Evolutionary conservation across 2,329 filamentous ascomycete species (phyloP), one percentile per base, ranked within the genome.

Genomic region (Penicillium sp.): DNA sequence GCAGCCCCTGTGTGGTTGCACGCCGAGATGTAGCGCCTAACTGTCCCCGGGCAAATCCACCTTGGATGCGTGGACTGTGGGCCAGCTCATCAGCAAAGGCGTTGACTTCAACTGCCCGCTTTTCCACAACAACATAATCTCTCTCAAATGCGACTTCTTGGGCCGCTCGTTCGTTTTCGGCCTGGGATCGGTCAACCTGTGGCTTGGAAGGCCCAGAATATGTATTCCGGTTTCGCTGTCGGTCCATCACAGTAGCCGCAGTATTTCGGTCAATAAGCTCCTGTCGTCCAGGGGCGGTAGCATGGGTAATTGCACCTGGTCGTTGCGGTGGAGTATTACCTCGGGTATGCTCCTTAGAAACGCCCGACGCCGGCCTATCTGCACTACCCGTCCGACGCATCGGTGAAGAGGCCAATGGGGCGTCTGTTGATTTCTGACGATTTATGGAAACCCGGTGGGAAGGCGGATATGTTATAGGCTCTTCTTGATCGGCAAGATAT

Each of bases 121-220:
- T 96, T 77, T 99, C 95, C 13, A 99, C 91, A 26, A 98, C 82
- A 21, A 99, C 93, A 68, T 98, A 99, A 63, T 98, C 95, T 63
- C 93, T 86, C 71, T 96, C 93, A 66, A 96, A 90, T 1, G 90
- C 90, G 48, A 96, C 87, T 62, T 98, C 93, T 67, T 96, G 90
- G 3, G 90, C 91, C 3, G 88, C 89, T 46, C 83, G 82, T 62
- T 89, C 86, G 41, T 81, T 80, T 49, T 82, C 82, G 45, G 78
- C 73, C 44, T 64, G 67, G 10, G 64, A 52, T 37, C 64, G 66
- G 10, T 66, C 65, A 52, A 73, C 72, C 35, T 75, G 75, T 8
- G 73, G 67, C 60, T 79, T 77, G 57, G 81, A 78, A 44, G 80
- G 77, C n/a, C 81, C 71, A 8, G 75, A 70, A 19, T 72, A 72